Evolutionary conservation across 78 protist genomes (phyloP), one percentile per base, ranked within the genome.

Genomic region (Capsaspora owczarzaki): DNA sequence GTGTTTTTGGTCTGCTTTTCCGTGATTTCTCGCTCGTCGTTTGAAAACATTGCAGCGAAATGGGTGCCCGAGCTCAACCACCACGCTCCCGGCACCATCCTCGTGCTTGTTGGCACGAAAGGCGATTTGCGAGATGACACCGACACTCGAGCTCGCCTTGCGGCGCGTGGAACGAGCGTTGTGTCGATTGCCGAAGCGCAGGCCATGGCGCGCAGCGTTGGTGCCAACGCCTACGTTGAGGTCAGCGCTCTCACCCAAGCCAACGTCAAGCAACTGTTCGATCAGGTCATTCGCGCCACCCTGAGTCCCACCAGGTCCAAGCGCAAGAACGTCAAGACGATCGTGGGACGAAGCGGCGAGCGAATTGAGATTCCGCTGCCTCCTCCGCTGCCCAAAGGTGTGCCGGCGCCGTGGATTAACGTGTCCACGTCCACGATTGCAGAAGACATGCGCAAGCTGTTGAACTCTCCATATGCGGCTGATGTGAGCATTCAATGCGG

Each of bases 241-340:
- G 94, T 97, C 88, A 86, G 93, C 8, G 96, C 99, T 19, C 82
- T 88, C 31, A 92, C 92, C 6, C 93, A 90, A 82, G 1, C 76
- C 35, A 92, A 92, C 68, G 87, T 97, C 33, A 92, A 92, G 83
- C 80, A 61, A 27, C 95, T 95, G 43, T 97, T 97, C n/a, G 96
- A 97, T 76, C 89, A 91, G 70, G 98, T 91, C 69, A 91, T 95
- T 66, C 68, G 93, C n/a, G 83, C 82, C 38, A 93, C 84, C 38
- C 81, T 87, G 14, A 29, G 25, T 46, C 91, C 92, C 20, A 61
- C 80, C 42, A 60, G 41, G 78, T 1, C 49, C 72, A 23, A 5
- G 38, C 12, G 37, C 44, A 56, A 56, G 66, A 12, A 56, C 8
- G 66, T 16, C 66, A 56, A 56, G 66, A n/a, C n/a, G n/a, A n/a